Evolutionary conservation across 148 eudicot genomes (phyloP).

Genomic region (Oxyria digyna): DNA sequence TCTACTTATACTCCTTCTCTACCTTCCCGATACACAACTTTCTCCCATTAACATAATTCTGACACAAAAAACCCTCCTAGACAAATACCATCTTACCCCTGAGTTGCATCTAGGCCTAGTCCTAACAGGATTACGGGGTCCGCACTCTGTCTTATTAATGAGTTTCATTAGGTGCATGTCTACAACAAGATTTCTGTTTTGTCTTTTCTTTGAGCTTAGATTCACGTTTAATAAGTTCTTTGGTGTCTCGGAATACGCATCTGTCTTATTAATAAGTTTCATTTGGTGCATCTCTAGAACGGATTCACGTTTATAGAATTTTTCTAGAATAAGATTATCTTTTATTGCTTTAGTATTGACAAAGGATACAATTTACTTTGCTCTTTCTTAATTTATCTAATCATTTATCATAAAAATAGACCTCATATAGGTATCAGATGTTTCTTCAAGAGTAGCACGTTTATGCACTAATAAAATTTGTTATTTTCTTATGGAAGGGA

Average conservation of each 20-base stretch:
- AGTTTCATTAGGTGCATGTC: not conserved
- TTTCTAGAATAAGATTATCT: not conserved
- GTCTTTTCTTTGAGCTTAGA: not conserved
- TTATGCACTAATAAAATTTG: not conserved
- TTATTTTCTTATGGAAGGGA: slow-evolving; percentile 25
- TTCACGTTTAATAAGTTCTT: not conserved
- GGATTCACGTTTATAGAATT: no score
- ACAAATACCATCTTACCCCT: no score
- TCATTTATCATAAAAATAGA: not conserved
- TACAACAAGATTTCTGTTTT: not conserved
- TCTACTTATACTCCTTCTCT: no score
- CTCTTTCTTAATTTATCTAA: not conserved
- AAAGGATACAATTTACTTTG: not conserved
- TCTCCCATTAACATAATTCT: no score
- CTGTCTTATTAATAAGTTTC: no score
- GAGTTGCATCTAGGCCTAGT: no score
- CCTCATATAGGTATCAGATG: not conserved
- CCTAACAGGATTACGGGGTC: not conserved
- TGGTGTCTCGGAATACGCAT: no score
- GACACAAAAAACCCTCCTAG: no score
- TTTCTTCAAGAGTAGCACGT: not conserved
- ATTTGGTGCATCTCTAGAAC: no score
- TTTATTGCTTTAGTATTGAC: not conserved
- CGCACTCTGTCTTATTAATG: not conserved
- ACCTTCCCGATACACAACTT: no score